Evolutionary conservation across 75 land plant genomes (phyloP), one percentile per base, ranked within the genome.

Genomic region (Picea sitchensis): DNA sequence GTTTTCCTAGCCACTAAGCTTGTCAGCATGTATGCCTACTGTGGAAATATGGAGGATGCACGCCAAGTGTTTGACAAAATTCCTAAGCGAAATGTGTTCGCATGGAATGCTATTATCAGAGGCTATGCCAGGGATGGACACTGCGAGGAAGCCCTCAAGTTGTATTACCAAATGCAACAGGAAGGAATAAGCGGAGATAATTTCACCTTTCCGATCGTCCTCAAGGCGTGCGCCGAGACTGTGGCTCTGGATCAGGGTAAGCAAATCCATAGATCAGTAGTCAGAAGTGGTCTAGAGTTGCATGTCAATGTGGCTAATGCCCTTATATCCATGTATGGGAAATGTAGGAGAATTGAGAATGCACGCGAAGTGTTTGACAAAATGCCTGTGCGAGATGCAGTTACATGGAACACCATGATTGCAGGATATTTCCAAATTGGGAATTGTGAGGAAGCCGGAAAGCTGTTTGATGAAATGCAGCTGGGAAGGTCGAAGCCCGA

Each of bases 391-490:
- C 81, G 65, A 21, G 91, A 93, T 75, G 75, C 83, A 80, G 90
- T 92, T 6, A 73, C 91, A 31, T 88, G 89, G 89, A 91, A 87
- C 8, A 91, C 96, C 78, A 89, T 91, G 83, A 86, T 93, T 75
- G 77, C 80, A 17, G 87, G 84, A 31, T 90, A 87, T 67, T 76
- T 76, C 3, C 82, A 85, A 17, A 79, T 88, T 74, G 78, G 18
- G 2, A 20, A 61, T 59, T 88, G 78, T 2, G 1, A 51, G 57
- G 5, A 75, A 44, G 73, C 51, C 2, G 7, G 51, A 17, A 41
- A 41, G 5, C 5, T 69, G 73, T 7, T 41, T 41, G 11, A 6
- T 5, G 73, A 69, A 41, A 69, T 69, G 73, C 44, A 69, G 73
- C 20, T 9, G 21, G 73, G 47, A 38, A 38, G 73, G 20, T 5